A percentile compares a stretch with the other conserved stretches of the same genome.
Conservation (phyloP, 2,329 filamentous ascomycete genomes). For the Helicocarpus griseus region DNA sequence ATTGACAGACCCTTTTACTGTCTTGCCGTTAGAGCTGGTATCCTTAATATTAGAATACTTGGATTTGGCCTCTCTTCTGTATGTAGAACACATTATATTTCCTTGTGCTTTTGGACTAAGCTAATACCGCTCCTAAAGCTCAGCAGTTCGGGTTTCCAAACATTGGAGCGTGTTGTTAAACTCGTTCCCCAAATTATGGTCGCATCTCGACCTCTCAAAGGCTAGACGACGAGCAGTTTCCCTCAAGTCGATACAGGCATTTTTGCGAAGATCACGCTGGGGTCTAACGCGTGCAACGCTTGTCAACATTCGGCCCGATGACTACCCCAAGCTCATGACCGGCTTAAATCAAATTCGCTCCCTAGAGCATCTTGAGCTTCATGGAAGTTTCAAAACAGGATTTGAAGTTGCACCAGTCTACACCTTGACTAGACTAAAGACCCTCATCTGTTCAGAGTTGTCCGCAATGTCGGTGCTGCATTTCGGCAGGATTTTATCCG, state of each 20-base stretch:
- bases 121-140: constrained; percentile 25
- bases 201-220: constrained; percentile 42
- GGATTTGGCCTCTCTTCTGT: constrained; percentile 43
- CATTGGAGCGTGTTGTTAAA: constrained; percentile 45
- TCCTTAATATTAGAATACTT: constrained; percentile 43
- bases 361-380: constrained; percentile 24
- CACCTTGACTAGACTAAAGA: constrained; percentile 10
- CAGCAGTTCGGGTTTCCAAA: constrained; percentile 42
- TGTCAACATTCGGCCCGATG: constrained; percentile 13
- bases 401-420: constrained; percentile 3
- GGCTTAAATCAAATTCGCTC: constrained; percentile 19
- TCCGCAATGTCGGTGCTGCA: constrained; percentile 7
- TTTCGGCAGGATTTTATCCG: constrained; percentile 8
- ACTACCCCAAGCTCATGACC: constrained; percentile 18
- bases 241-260: constrained; percentile 24
- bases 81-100: constrained; percentile 14
- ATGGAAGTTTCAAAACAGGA: constrained; percentile 13
- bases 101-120: constrained; percentile 1
- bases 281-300: constrained; percentile 23
- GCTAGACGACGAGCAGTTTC: constrained; percentile 33
- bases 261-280: constrained; percentile 26
- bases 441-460: constrained; percentile 7
- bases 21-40: constrained; percentile 46
- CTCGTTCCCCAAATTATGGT: constrained; percentile 41
- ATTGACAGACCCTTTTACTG: constrained; percentile 39